Conservation (phyloP, 2,329 filamentous ascomycete species). For the Lecanicillium sp. region DNA sequence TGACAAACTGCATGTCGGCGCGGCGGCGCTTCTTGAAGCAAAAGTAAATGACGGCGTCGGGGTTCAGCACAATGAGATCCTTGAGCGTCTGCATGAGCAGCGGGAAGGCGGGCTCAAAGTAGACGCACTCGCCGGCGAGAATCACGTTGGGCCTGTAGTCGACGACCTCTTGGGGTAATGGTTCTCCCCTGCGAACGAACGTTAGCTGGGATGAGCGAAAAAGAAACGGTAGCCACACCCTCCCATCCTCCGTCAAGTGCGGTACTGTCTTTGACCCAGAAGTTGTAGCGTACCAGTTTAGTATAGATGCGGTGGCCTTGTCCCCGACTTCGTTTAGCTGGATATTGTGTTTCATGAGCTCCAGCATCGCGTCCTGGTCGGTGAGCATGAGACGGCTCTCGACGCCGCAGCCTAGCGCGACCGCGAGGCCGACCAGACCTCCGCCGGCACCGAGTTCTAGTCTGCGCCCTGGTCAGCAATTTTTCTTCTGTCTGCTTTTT, state of each 20-base stretch:
- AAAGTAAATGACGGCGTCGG: constrained; percentile 62
- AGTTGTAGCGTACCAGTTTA: constrained; percentile 86
- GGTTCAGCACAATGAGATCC: constrained; percentile 67
- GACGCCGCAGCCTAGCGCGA: constrained; percentile 51
- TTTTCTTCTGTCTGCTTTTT: background rate
- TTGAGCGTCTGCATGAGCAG: constrained; percentile 73
- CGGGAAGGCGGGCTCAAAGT: constrained; percentile 93
- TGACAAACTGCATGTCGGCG: constrained; percentile 71
- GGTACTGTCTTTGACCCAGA: too few relatives aligned
- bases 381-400: constrained; percentile 65
- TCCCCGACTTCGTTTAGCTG: constrained; percentile 65
- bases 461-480: constrained; percentile 41
- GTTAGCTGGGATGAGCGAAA: too few relatives aligned
- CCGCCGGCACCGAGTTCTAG: constrained; percentile 89
- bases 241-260: too few relatives aligned
- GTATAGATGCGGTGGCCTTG: constrained; percentile 59
- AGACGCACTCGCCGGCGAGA: constrained; percentile 94
- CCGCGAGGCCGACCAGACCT: constrained; percentile 69
- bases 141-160: constrained; percentile 67
- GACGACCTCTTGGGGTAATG: constrained; percentile 47
- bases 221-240: too few relatives aligned
- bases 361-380: constrained; percentile 80
- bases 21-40: constrained; percentile 91
- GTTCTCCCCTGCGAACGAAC: constrained; percentile 47
- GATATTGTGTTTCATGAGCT: constrained; percentile 83